These are phyloP conservation scores for Trametes gibbosa DNA, from an alignment of 768 basidiomycete genomes.

Conservation along the genomic window DNA sequence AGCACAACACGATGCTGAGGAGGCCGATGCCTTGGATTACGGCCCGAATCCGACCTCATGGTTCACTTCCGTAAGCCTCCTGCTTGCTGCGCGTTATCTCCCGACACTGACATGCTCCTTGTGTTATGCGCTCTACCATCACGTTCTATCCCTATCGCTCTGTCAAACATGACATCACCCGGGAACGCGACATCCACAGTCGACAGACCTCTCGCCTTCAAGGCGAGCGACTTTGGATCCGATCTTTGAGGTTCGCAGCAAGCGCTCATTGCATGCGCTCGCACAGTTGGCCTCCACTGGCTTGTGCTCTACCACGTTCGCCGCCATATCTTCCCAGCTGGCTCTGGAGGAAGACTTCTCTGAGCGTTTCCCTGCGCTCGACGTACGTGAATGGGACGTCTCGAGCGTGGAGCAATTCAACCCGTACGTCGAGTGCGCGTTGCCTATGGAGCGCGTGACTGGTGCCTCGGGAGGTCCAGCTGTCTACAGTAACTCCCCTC, in stretches of 20 bases:
- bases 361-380: neutral
- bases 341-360: conserved; percentile 1
- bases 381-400: conserved; percentile 4
- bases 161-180: conserved; percentile 13
- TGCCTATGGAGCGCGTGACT: neutral
- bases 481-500: neutral
- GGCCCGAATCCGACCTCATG: conserved; percentile 13
- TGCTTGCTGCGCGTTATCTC: conserved; percentile 5
- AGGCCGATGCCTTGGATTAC: conserved; percentile 1
- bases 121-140: neutral
- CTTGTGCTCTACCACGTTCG: conserved; percentile 19
- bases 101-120: conserved; percentile 14
- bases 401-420: conserved; percentile 7
- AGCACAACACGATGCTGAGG: conserved; percentile 12
- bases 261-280: conserved; percentile 19
- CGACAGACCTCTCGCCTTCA: conserved; percentile 6
- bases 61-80: conserved; percentile 15
- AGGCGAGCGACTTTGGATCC: conserved; percentile 12
- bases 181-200: conserved; percentile 1
- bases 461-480: neutral
- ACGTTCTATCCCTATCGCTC: neutral
- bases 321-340: conserved; percentile 16
- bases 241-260: conserved; percentile 12
- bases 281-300: conserved; percentile 22
- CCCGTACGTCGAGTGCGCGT: conserved; percentile 10